Evolutionary conservation across 345 rosid genomes (phyloP).

Genomic region (Hibiscus mutabilis): DNA sequence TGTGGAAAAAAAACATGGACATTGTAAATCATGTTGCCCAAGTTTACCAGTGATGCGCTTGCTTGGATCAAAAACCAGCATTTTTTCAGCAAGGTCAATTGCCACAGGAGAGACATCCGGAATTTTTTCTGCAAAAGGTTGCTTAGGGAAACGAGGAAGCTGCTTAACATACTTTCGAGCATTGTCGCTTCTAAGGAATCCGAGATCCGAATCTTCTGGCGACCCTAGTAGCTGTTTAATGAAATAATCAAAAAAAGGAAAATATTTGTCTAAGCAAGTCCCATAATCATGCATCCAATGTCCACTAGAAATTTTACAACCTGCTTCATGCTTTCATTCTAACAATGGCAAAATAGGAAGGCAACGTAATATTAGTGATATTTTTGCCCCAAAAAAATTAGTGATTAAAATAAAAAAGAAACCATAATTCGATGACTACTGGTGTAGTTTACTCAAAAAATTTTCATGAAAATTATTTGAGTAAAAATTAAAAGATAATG

Average conservation of each 20-base stretch:
- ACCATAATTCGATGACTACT: too few species aligned
- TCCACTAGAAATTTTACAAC: background rate
- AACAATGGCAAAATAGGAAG: too few species aligned
- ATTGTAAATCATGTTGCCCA: background rate
- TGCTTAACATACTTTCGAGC: conserved; percentile 74
- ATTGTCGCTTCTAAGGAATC: conserved; percentile 77
- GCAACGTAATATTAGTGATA: too few species aligned
- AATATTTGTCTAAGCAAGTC: background rate
- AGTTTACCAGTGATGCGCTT: conserved; percentile 71
- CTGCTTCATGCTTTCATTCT: background rate
- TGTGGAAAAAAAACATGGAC: background rate
- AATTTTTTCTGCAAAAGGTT: conserved; percentile 54
- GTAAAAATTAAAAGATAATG: too few species aligned
- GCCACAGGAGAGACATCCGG: conserved; percentile 58
- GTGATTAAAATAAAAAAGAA: too few species aligned
- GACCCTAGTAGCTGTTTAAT: conserved; percentile 62
- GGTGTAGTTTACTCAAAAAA: too few species aligned
- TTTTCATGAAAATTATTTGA: too few species aligned
- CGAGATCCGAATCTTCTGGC: conserved; percentile 79
- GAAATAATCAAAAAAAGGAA: background rate
- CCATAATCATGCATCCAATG: background rate
- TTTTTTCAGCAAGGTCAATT: conserved; percentile 75
- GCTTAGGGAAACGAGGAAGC: conserved; percentile 64
- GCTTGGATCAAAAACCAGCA: conserved; percentile 79
- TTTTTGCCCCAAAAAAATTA: too few species aligned